Base-by-base conservation (phyloP, 2,329 filamentous ascomycete species). In the Hypocrella siamensis region DNA sequence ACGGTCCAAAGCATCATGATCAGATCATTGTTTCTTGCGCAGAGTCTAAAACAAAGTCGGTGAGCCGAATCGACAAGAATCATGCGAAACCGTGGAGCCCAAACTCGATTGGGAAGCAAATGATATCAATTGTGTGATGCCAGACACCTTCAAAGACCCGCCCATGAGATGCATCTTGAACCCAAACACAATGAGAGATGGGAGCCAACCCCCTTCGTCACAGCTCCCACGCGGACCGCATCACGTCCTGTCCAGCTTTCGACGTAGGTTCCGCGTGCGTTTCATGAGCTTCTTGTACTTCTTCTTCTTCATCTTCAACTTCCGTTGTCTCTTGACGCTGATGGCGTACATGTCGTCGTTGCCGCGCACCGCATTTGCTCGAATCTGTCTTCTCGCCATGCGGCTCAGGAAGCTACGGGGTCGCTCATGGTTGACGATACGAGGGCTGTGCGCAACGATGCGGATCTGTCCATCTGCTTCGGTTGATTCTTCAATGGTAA, bases 271-370 rank as follows among this genome's bases (percentile, higher is more conserved):
- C 54, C 88, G 75, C 49, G 88, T 94, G 58, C 75, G 72, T 67
- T 79, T 82, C 81, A 93, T 85, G 44, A 96, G 66, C 74, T 98
- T 98, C 85, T 94, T 96, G 61, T 93, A 93, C 76, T 98, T 98
- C 72, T 96, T 88, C 74, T 96, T 98, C 81, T 98, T 98, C 86
- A 98, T 98, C 74, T 85, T 93, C 50, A 94, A 63, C 63, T 90
- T 92, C 51, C 85, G 69, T 59, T 93, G 84, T 56, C 90, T 71
- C 67, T 79, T 85, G 45, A 94, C 88, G 51, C 83, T 93, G 52
- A 98, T 84, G 40, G 84, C 72, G 38, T 77, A 61, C 78, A 93
- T 86, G 44, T 61, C 56, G 35, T 54, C 55, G 41, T 59, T 60
- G 33, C 58, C 57, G 39, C 64, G 59, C 31, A 60, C 58, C 34